Evolutionary conservation across 2,329 filamentous ascomycete genomes (phyloP), one percentile per base, ranked within the genome.

Genomic region (Ceratocystis ficicola): DNA sequence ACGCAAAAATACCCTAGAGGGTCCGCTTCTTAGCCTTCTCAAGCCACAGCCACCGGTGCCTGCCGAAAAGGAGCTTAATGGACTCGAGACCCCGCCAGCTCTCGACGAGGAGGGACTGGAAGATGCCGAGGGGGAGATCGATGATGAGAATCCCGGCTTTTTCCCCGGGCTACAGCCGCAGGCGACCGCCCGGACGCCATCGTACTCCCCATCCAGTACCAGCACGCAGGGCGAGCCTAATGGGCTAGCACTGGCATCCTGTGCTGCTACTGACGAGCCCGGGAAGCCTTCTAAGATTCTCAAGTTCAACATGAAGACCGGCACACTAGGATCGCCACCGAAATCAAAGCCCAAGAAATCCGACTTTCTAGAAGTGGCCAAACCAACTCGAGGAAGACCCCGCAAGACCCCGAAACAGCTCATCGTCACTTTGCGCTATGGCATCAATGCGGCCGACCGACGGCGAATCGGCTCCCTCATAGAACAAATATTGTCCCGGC

Each of bases 301-400:
- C 22, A 79, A 76, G 68, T 78, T 85, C 70, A 85, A 86, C 68
- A 77, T 78, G 0, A 82, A 79, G 68, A 86, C 83, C 1, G 83
- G 84, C 4, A 86, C 83, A 1, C 79, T 86, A 62, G 83, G 83
- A 3, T 83, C 83, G 3, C 83, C 85, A 0, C 84, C 84, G 0
- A 81, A 79, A 61, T 76, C 78, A 2, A 87, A 84, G 69, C 71
- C 72, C 1, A 72, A 69, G 28, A 67, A 60, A 2, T 22, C 63
- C 25, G 32, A 50, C 12, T 30, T 55, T 17, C 20, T 15, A 25
- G 5, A 68, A 64, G 17, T 32, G 17, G 25, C n/a, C 28, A 57
- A 22, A 46, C 52, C 62, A 15, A 41, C 32, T 36, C 66, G 61
- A n/a, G 65, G 63, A 28, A 41, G 61, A 28, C 66, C 62, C 5